Base-by-base conservation (phyloP, 169 alveolate species). In the Plasmodium fragile region DNA sequence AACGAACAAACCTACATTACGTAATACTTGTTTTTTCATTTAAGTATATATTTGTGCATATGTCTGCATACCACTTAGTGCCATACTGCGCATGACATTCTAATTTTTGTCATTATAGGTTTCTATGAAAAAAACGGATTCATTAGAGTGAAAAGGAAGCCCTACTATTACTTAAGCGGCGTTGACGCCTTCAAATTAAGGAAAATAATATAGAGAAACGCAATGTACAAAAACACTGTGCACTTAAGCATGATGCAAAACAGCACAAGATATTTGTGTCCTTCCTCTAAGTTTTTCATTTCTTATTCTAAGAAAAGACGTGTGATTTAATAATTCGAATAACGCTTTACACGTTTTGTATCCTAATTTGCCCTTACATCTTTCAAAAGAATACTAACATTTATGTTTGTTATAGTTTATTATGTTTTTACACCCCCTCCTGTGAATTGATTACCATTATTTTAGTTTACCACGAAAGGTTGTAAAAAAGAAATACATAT, bases 101-200 rank as follows among this genome's bases (percentile, higher is more conserved):
- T 25, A 22, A 22, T 45, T 52, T 80, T 80, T 80, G 3, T 6
- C 18, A 36, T 87, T 45, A 34, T 78, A 89, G 94, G 90, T 39
- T 89, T 89, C 81, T 89, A 89, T 45, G 94, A 89, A 78, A 78
- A 78, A 89, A 89, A 89, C 45, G 94, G 89, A 36, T 89, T 89
- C 81, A 89, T 89, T 89, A 77, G 89, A 79, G 90, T 89, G 81
- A 89, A 89, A 89, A 52, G 94, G 43, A 89, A 89, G 34, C 94
- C 94, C 30, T 78, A 53, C 49, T 89, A 89, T 89, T 89, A 89
- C 72, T 78, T 89, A 25, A 89, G 90, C 36, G 94, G 94, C 36
- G 79, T 79, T 25, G 94, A 89, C 81, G 94, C 94, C 49, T 89
- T 89, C 90, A 89, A 89, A 59, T 78, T 89, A 89, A 89, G 81